Evolutionary conservation across 2,329 filamentous ascomycete genomes (phyloP).

Genomic region (Talaromyces sp.): DNA sequence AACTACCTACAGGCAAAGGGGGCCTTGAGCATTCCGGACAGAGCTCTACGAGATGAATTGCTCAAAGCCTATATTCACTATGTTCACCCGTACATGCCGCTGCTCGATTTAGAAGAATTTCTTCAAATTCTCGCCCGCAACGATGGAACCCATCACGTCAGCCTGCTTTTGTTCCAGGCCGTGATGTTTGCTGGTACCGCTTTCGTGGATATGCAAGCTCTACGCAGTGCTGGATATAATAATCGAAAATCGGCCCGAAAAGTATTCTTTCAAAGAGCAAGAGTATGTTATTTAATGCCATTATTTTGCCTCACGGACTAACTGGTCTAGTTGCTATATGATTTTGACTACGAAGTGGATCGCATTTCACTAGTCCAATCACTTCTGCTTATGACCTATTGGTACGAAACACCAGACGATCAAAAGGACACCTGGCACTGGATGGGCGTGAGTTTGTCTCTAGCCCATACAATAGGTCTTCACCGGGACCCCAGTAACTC

Average conservation of each 20-base stretch:
- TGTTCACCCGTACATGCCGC: slow-evolving; percentile 90
- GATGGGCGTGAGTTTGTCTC: slow-evolving; percentile 93
- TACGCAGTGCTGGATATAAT: slow-evolving; percentile 74
- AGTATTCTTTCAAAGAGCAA: slow-evolving; percentile 83
- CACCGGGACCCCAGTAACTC: slow-evolving; percentile 82
- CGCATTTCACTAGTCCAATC: slow-evolving; percentile 85
- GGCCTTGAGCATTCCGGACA: slow-evolving; percentile 71
- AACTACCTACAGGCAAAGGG: slow-evolving; percentile 81
- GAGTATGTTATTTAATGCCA: slow-evolving; percentile 55
- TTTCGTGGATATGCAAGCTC: slow-evolving; percentile 76
- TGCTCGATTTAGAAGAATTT: slow-evolving; percentile 68
- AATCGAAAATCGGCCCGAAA: slow-evolving; percentile 80
- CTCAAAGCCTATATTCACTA: slow-evolving; percentile 82
- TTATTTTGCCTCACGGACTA: background rate
- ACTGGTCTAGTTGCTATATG: slow-evolving; percentile 61
- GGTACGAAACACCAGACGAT: slow-evolving; percentile 95
- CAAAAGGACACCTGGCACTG: slow-evolving; percentile 98
- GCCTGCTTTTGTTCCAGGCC: slow-evolving; percentile 85
- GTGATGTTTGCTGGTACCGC: slow-evolving; percentile 92
- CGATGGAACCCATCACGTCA: slow-evolving; percentile 71
- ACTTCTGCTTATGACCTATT: slow-evolving; percentile 89
- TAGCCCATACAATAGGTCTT: slow-evolving; percentile 89
- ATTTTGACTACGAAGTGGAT: slow-evolving; percentile 92
- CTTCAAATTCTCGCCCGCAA: slow-evolving; percentile 57
- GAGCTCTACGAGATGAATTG: slow-evolving; percentile 72